Conservation (phyloP, 495 filamentous ascomycete species). For the Lasiosphaeria miniovina region DNA sequence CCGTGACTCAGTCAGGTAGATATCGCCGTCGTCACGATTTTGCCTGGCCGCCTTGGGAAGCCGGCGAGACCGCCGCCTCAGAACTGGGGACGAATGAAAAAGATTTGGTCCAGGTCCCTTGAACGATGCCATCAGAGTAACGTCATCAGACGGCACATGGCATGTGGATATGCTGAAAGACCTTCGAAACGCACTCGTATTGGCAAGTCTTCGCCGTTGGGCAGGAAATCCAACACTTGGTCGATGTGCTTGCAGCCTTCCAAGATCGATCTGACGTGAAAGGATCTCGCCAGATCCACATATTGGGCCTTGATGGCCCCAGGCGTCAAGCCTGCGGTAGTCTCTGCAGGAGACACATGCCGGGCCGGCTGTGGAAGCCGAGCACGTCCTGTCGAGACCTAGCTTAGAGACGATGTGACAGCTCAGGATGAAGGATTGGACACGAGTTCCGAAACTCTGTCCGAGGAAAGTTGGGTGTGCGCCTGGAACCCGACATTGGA, state of each 20-base stretch:
- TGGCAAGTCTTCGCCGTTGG: conserved; percentile 24
- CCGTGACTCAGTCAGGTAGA: not conserved
- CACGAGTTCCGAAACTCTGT: not conserved
- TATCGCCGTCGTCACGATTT: conserved; percentile 10
- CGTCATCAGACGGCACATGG: conserved; percentile 14
- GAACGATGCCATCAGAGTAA: conserved; percentile 9
- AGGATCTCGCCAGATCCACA: conserved; percentile 18
- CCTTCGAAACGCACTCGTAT: conserved; percentile 15
- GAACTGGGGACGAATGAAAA: conserved; percentile 17
- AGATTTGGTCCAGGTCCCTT: conserved; percentile 3
- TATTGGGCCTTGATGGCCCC: conserved; percentile 23
- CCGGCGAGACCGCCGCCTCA: conserved; percentile 13
- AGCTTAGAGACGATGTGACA: conserved; percentile 2
- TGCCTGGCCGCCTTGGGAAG: conserved; percentile 11
- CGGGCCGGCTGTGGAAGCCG: conserved; percentile 13
- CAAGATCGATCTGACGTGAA: conserved; percentile 24
- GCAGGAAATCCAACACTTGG: conserved; percentile 22
- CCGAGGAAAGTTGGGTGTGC: conserved; percentile 2
- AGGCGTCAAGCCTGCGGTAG: conserved; percentile 12
- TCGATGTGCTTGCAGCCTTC: conserved; percentile 14
- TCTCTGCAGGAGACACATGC: conserved; percentile 20
- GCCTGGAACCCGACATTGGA: conserved; percentile 13
- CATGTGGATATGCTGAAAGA: conserved; percentile 18
- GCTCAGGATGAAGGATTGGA: conserved; percentile 1
- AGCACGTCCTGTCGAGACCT: conserved; percentile 1